Evolutionary conservation across 202 grass and related monocot genomes (phyloP).

Genomic region (Eragrostis tef): DNA sequence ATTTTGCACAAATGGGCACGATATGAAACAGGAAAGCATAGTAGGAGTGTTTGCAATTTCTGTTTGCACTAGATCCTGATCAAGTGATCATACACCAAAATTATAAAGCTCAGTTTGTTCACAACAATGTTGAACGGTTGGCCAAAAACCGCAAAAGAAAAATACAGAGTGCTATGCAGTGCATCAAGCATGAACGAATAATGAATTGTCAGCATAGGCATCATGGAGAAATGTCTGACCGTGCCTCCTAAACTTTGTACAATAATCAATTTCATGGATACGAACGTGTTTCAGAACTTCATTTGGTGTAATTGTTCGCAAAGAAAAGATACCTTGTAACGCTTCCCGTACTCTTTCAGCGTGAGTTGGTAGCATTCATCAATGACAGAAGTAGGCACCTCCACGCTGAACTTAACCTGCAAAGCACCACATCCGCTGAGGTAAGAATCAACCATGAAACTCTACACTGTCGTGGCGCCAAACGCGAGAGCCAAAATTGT

Average conservation of each 20-base stretch:
- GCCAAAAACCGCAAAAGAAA: not conserved
- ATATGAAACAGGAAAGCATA: not conserved
- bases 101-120: not conserved
- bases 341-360: slow-evolving; percentile 67
- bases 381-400: slow-evolving; percentile 76
- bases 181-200: not conserved
- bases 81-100: not conserved
- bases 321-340: slow-evolving; percentile 67
- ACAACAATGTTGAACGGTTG: slow-evolving; percentile 4
- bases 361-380: slow-evolving; percentile 70
- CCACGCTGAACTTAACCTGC: slow-evolving; percentile 85
- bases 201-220: not conserved
- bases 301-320: not conserved
- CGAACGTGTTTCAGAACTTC: not conserved
- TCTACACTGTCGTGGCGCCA: not conserved
- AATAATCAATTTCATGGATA: not conserved
- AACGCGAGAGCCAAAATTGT: not conserved
- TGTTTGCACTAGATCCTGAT: not conserved
- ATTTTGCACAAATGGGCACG: not conserved
- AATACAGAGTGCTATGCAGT: not conserved
- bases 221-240: not conserved
- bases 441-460: slow-evolving; percentile 19
- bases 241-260: not conserved
- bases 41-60: not conserved
- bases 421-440: slow-evolving; percentile 27